Base-by-base conservation (phyloP, 768 basidiomycete species). In the Mycena alexandri region DNA sequence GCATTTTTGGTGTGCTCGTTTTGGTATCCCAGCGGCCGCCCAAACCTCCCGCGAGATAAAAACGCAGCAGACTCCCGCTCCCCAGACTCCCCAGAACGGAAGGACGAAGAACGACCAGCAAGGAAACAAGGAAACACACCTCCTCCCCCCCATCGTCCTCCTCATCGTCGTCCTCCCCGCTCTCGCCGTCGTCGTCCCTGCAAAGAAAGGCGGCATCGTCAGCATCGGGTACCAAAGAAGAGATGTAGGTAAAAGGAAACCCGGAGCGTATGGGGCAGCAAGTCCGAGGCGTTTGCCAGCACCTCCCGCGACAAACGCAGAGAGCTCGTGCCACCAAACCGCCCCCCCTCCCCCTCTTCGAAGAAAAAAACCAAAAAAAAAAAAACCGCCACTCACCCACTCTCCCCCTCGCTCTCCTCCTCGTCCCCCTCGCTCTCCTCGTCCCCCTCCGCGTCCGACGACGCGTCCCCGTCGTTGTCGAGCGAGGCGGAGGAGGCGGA, bases 391-490 rank as follows among this genome's bases (percentile, higher is more conserved):
- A n/a, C 59, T 42, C 25, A 58, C 61, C 60, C 61, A 51, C 63
- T 77, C 63, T 75, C 75, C 61, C 82, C 85, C 77, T 62, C 85
- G 84, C 66, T 89, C 87, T 84, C 88, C 1, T 89, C 88, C 0
- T 90, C 90, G 6, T 90, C 90, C 0, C 87, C 90, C 0, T 89
- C 90, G 0, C 87, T 88, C 0, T 88, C 89, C 2, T 90, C 89
- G 0, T 83, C 87, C 0, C 87, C 88, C 1, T 90, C 89, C 0
- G 83, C 87, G 0, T 88, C 89, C 1, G 89, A 89, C 4, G 87
- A 88, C 7, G 88, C 87, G 41, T 87, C 89, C 22, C 86, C 86
- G 29, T 89, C 91, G 0, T 86, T 87, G 41, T 88, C 89, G 0
- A 19, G 83, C 86, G 36, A 82, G 85, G 3, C 83, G 82, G 50